Base-by-base conservation (phyloP, 306 rosid genomes). In the Quercus berberidifolia region DNA sequence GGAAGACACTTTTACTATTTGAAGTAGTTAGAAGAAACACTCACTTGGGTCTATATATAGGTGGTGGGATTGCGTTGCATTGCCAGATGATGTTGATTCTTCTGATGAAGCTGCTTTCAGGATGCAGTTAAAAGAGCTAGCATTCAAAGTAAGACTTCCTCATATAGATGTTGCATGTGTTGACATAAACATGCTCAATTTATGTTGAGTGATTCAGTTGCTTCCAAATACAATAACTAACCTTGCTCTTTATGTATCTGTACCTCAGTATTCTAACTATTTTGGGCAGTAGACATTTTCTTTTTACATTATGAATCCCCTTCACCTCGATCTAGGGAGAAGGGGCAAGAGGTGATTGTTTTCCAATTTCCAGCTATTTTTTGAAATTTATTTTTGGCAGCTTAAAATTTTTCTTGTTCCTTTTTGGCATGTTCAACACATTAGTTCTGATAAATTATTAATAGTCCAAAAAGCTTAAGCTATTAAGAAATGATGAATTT, bases 61-160 rank as follows among this genome's bases (percentile, higher is more conserved):
- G 96, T 93, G 99, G 99, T 95, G 99, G 99, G 98, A 95, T 55
- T 95, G 97, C 70, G 63, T 95, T 83, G 93, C 97, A 21, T 86
- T 93, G 90, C 99, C 99, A 54, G 89, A 87, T 74, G 98, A 95
- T 78, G 78, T 95, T 12, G 86, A 90, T 79, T 77, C 94, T 85
- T 88, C 93, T 1, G 89, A 90, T 77, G 99, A 95, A 85, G 83
- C 81, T 71, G 78, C 86, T 54, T 95, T 93, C 84, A 87, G 98
- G 82, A 82, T 82, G 91, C 96, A 90, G 82, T 89, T 95, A 79
- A 93, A 87, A 90, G 92, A 87, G 72, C 73, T 95, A 78, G 98
- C 98, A 84, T 91, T 83, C 72, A 84, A 77, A 94, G 99, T 95
- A 84, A 74, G 78, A 60, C 71, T 85, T 78, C 69, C 79, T 82